Percentiles rank a stretch among this genome's conserved stretches.
phyloP scores from a whole-genome alignment of 2,329 filamentous ascomycete species.

The Amauroascus niger region DNA sequence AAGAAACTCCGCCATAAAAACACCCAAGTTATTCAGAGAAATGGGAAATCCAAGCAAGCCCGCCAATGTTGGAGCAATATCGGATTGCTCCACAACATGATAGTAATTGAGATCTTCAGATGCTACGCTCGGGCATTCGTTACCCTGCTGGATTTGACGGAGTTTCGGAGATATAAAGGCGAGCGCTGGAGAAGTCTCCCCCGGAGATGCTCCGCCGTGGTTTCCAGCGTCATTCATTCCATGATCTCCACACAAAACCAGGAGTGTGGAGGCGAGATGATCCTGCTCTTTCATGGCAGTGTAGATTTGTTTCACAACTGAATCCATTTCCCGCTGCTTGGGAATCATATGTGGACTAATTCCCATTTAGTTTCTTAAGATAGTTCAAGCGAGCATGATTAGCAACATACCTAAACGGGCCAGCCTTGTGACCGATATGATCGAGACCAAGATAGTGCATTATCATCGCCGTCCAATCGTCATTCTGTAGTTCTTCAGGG shows the following conservation, averaged over 20 bases:
- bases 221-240: constrained; percentile 99
- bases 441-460: constrained; percentile 93
- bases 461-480: constrained; percentile 88
- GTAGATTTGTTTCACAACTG: constrained; percentile 66
- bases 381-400: constrained; percentile 2
- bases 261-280: constrained; percentile 66
- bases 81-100: constrained; percentile 77
- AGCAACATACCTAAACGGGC: constrained; percentile 59
- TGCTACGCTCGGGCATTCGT: constrained; percentile 48
- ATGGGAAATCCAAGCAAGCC: constrained; percentile 79
- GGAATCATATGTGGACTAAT: constrained; percentile 75
- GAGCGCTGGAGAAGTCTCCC: constrained; percentile 87
- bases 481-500: constrained; percentile 58
- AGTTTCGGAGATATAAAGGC: constrained; percentile 85
- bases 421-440: constrained; percentile 94
- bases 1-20: constrained; percentile 71
- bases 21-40: constrained; percentile 80
- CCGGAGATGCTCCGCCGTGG: constrained; percentile 84
- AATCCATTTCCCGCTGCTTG: constrained; percentile 92
- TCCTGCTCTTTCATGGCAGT: constrained; percentile 58
- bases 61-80: constrained; percentile 81
- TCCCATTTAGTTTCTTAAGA: constrained; percentile 17
- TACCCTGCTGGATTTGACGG: constrained; percentile 42
- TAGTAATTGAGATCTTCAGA: constrained; percentile 75
- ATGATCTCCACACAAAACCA: constrained; percentile 86